These are phyloP conservation scores for Penicillium steckii DNA, from an alignment of 495 filamentous ascomycete species.

Conservation along the genomic window DNA sequence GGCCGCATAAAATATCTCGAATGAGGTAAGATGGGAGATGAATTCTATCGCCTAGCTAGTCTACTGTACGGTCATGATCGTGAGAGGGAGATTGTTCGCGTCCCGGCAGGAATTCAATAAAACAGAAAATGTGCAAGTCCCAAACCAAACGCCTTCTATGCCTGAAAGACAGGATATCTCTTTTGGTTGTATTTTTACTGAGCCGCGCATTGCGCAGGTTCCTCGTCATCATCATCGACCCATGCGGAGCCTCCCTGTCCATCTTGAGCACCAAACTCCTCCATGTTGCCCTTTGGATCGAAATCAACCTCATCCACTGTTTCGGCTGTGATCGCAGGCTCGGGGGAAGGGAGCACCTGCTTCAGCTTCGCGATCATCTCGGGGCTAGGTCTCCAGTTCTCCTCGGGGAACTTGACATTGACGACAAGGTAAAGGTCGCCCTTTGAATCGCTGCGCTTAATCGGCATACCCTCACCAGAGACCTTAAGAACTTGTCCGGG, in stretches of 20 bases:
- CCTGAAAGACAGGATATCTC: slow-evolving; percentile 13
- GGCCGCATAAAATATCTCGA: background rate
- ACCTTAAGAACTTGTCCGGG: slow-evolving; percentile 84
- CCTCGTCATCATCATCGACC: slow-evolving; percentile 79
- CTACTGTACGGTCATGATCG: slow-evolving; percentile 15
- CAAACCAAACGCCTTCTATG: slow-evolving; percentile 31
- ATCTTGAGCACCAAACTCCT: slow-evolving; percentile 73
- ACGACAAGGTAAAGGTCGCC: slow-evolving; percentile 88
- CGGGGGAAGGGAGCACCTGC: slow-evolving; percentile 70
- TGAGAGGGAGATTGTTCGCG: slow-evolving; percentile 9
- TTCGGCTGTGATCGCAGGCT: slow-evolving; percentile 59
- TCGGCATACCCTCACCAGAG: slow-evolving; percentile 87
- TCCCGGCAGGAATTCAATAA: background rate
- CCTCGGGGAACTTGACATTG: slow-evolving; percentile 84
- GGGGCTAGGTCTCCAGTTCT: slow-evolving; percentile 75
- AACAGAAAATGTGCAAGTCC: slow-evolving; percentile 18
- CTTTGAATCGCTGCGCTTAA: slow-evolving; percentile 76
- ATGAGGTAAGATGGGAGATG: background rate
- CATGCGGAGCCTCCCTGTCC: slow-evolving; percentile 69
- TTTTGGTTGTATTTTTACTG: slow-evolving; percentile 57
- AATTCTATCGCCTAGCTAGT: slow-evolving; percentile 6
- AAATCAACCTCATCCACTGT: slow-evolving; percentile 85
- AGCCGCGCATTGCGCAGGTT: slow-evolving; percentile 74
- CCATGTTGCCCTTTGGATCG: slow-evolving; percentile 74
- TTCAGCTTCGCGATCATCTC: slow-evolving; percentile 63